Evolutionary conservation across 345 rosid species (phyloP).

Genomic region (Gynandropsis gynandra): DNA sequence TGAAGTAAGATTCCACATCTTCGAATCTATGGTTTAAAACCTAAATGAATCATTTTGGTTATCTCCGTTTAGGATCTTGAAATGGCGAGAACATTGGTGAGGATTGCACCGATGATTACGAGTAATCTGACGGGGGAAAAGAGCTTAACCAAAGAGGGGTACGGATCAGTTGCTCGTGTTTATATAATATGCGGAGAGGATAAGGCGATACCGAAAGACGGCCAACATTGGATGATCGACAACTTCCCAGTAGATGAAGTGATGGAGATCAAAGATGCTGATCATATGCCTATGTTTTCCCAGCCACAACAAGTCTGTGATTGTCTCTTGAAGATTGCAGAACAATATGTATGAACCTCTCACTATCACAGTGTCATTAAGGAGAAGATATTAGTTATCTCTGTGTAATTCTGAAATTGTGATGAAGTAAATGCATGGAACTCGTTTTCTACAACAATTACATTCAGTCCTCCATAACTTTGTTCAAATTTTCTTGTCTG

Average conservation of each 20-base stretch:
- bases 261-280: slow-evolving; percentile 31
- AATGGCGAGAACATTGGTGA: slow-evolving; percentile 28
- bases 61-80: slow-evolving; percentile 29
- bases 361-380: not conserved
- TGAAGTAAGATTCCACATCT: slow-evolving; percentile 12
- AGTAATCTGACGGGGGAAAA: slow-evolving; percentile 23
- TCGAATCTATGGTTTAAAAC: not conserved
- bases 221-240: slow-evolving; percentile 33
- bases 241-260: slow-evolving; percentile 32
- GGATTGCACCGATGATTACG: slow-evolving; percentile 26
- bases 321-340: slow-evolving; percentile 22
- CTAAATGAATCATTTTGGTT: not conserved
- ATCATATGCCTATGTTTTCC: slow-evolving; percentile 45
- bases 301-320: slow-evolving; percentile 32
- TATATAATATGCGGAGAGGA: slow-evolving; percentile 33
- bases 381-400: not conserved
- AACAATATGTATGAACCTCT: slow-evolving; percentile 12
- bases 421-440: too few species aligned
- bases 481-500: too few species aligned
- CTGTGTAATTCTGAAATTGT: too few species aligned
- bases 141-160: slow-evolving; percentile 28
- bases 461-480: too few species aligned
- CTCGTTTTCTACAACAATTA: too few species aligned
- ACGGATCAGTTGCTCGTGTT: slow-evolving; percentile 29
- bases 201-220: slow-evolving; percentile 7